Evolutionary conservation across 345 rosid species (phyloP).

Genomic region (Syzygium grande): DNA sequence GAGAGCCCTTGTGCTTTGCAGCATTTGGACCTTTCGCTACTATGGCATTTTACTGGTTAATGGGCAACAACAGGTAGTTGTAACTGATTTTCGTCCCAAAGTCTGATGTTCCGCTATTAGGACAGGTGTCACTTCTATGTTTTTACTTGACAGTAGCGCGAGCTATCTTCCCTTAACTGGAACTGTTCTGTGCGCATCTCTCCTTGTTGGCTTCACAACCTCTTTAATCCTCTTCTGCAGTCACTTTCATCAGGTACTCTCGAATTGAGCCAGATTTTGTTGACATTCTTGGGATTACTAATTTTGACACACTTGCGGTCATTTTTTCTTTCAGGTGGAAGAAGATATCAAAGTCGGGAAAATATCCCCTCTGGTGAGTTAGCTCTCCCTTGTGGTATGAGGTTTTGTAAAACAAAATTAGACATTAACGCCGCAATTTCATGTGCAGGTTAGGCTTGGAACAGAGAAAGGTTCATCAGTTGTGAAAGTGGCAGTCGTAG

Average conservation of each 20-base stretch:
- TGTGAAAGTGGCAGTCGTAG: slow-evolving; percentile 36
- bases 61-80: slow-evolving; percentile 49
- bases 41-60: slow-evolving; percentile 65
- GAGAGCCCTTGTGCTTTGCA: slow-evolving; percentile 90
- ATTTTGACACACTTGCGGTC: not conserved
- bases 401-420: not conserved
- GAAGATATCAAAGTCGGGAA: slow-evolving; percentile 65
- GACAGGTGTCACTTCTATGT: not conserved
- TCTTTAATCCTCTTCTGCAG: slow-evolving; percentile 86
- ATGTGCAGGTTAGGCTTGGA: slow-evolving; percentile 63
- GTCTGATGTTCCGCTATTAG: not conserved
- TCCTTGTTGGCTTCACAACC: slow-evolving; percentile 81
- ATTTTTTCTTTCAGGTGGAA: slow-evolving; percentile 44
- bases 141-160: slow-evolving; percentile 33
- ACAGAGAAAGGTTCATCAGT: slow-evolving; percentile 48
- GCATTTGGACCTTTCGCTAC: slow-evolving; percentile 98
- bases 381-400: not conserved
- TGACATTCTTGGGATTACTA: not conserved
- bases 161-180: slow-evolving; percentile 36
- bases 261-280: not conserved
- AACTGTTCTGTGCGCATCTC: slow-evolving; percentile 49
- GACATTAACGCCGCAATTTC: not conserved
- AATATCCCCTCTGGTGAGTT: slow-evolving; percentile 72
- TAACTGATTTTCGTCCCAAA: not conserved
- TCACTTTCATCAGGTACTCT: slow-evolving; percentile 81